Evolutionary conservation across 495 filamentous ascomycete species (phyloP).

Genomic region (Xylaria intraflava): DNA sequence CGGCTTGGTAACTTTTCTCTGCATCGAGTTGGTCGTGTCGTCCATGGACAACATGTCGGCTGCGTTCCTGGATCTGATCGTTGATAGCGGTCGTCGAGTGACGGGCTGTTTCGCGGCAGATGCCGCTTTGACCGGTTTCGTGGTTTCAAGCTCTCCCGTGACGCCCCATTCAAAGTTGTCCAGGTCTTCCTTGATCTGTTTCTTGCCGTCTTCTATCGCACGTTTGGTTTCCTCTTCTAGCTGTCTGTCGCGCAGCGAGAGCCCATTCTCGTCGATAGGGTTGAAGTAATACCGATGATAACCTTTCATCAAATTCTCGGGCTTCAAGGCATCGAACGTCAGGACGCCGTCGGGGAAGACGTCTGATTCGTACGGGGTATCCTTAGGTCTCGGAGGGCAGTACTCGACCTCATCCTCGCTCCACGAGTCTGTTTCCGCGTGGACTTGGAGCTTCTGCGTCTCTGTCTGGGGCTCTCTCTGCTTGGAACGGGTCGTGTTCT

Average conservation of each 20-base stretch:
- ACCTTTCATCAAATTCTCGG: constrained; percentile 62
- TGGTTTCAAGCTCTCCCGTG: constrained; percentile 30
- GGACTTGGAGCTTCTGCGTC: constrained; percentile 41
- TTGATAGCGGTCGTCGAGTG: constrained; percentile 16
- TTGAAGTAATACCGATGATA: constrained; percentile 59
- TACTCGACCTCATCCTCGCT: constrained; percentile 56
- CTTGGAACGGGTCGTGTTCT: constrained; percentile 31
- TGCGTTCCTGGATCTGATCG: constrained; percentile 28
- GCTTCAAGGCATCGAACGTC: constrained; percentile 42
- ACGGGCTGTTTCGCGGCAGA: constrained; percentile 19
- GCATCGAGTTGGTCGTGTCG: constrained; percentile 26
- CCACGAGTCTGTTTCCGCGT: constrained; percentile 28
- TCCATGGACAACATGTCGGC: constrained; percentile 37
- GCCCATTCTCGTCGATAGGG: constrained; percentile 59
- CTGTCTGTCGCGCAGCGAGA: constrained; percentile 55
- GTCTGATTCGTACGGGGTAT: constrained; percentile 69
- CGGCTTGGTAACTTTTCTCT: constrained; percentile 21
- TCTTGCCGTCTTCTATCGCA: constrained; percentile 51
- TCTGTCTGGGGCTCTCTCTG: constrained; percentile 35
- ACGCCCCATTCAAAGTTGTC: constrained; percentile 49
- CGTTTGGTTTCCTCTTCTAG: constrained; percentile 49
- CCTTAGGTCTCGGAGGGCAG: constrained; percentile 43
- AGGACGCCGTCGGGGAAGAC: constrained; percentile 56
- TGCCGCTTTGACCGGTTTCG: constrained; percentile 1
- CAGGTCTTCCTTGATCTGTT: constrained; percentile 52